Evolutionary conservation across 805 yeast genomes (phyloP).

Genomic region (Lipomyces orientalis): DNA sequence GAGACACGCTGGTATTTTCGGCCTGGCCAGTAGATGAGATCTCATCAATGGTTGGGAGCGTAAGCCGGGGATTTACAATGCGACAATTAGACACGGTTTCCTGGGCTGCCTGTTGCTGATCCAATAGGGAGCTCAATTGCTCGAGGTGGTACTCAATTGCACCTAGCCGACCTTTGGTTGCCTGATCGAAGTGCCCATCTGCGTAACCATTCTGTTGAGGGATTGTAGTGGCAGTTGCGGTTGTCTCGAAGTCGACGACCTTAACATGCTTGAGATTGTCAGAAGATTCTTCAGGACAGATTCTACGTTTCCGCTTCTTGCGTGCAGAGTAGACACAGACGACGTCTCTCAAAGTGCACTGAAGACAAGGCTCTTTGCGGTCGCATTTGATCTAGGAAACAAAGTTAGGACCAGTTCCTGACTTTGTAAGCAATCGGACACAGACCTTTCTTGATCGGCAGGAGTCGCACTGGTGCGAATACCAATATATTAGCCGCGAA

Average conservation of each 20-base stretch:
- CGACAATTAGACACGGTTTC: not conserved
- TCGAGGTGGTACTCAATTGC: constrained; percentile 29
- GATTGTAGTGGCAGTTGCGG: not conserved
- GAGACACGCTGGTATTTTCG: not conserved
- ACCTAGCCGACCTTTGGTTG: constrained; percentile 7
- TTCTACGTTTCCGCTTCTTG: constrained; percentile 30
- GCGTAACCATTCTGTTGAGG: not conserved
- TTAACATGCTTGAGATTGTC: not conserved
- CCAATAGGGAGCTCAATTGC: constrained; percentile 20
- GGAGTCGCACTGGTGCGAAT: constrained; percentile 25
- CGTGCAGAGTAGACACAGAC: constrained; percentile 32
- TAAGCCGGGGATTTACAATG: not conserved
- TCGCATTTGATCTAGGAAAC: constrained; percentile 29
- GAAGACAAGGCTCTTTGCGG: constrained; percentile 32
- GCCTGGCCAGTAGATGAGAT: not conserved
- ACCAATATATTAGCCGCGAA: not conserved
- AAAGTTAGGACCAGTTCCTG: not conserved
- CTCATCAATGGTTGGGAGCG: not conserved
- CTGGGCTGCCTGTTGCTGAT: constrained; percentile 11
- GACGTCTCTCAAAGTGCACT: constrained; percentile 30
- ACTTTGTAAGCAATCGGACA: not conserved
- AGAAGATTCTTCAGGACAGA: not conserved
- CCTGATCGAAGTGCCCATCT: not conserved
- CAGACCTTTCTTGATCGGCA: constrained; percentile 27
- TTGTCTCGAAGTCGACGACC: not conserved